Evolutionary conservation across 768 basidiomycete genomes (phyloP), one percentile per base, ranked within the genome.

Genomic region (Hypholoma sublateritium): DNA sequence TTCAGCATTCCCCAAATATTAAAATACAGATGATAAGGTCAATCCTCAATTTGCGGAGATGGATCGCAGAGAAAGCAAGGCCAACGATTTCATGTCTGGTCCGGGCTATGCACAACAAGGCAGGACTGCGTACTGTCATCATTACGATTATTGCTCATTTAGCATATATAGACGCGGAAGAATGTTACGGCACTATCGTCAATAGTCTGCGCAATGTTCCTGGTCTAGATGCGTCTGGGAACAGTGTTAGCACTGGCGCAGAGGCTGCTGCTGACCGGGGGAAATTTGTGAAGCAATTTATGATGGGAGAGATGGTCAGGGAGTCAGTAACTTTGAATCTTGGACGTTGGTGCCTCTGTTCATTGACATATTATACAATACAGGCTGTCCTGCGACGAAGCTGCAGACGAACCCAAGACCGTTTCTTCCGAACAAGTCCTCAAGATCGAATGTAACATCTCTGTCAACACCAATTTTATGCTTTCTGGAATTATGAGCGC

Each of bases 401-500:
- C 89, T 1, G 78, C 89, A 0, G 88, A 93, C 8, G 97, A 99
- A 66, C 74, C 83, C 0, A 65, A 86, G 5, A 83, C 87, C 7
- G 69, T 85, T 2, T 72, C 80, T 0, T 76, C 68, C 6, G 95
- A 98, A 65, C 83, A 80, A 24, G 86, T 95, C 13, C 80, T 93
- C 48, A 96, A 98, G 70, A 75, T 98, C 22, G 90, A 93, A 61
- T 98, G 96, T 68, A 96, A 96, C 70, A 99, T 99, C 66, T 81
- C 80, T n/a, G 74, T 76, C 46, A 77, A 78, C 24, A 98, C 95
- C 14, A 98, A 95, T 71, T 96, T 87, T 68, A 88, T 99, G 87
- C 77, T 87, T 46, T 79, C 81, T 21, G 95, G 96, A 0, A 91
- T 99, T 62, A 78, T 80, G 77, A 88, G 88, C 61, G 94, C 91